Conservation (phyloP, 768 basidiomycete species). For the Ramaria sp. region DNA sequence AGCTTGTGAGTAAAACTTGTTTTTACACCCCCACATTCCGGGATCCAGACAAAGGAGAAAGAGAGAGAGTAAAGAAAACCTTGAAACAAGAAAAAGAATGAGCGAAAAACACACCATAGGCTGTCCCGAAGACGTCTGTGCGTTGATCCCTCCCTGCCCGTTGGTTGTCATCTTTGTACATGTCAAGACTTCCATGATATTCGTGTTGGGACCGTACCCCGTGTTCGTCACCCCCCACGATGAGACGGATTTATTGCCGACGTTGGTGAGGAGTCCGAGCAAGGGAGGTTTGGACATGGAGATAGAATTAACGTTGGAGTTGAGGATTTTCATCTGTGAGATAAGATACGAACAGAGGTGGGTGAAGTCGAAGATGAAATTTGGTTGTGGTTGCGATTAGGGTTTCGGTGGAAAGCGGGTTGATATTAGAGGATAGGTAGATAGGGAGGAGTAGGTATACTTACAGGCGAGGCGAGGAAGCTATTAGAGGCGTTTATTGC, state of each 20-base stretch:
- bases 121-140: not conserved
- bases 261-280: conserved; percentile 45
- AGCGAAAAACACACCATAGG: not conserved
- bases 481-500: conserved; percentile 30
- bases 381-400: too few relatives aligned
- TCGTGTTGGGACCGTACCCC: conserved; percentile 29
- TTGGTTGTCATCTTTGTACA: conserved; percentile 30
- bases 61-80: too few relatives aligned
- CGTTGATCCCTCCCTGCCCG: conserved; percentile 28
- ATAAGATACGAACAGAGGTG: not conserved
- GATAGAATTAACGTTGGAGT: conserved; percentile 28
- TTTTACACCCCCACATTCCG: too few relatives aligned
- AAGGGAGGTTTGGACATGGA: conserved; percentile 46
- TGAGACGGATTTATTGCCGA: conserved; percentile 28
- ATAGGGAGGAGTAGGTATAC: conserved; percentile 11
- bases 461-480: conserved; percentile 38
- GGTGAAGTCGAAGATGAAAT: too few relatives aligned
- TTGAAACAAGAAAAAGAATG: not conserved
- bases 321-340: conserved; percentile 34
- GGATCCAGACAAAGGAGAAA: not conserved
- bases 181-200: conserved; percentile 41
- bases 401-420: too few relatives aligned
- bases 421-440: not conserved
- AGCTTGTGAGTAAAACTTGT: not conserved
- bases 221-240: conserved; percentile 34